A percentile compares a stretch with the other conserved stretches of the same genome.
Evolutionary conservation across 2,329 filamentous ascomycete species (phyloP).

Genomic region (Lojkania enalia): DNA sequence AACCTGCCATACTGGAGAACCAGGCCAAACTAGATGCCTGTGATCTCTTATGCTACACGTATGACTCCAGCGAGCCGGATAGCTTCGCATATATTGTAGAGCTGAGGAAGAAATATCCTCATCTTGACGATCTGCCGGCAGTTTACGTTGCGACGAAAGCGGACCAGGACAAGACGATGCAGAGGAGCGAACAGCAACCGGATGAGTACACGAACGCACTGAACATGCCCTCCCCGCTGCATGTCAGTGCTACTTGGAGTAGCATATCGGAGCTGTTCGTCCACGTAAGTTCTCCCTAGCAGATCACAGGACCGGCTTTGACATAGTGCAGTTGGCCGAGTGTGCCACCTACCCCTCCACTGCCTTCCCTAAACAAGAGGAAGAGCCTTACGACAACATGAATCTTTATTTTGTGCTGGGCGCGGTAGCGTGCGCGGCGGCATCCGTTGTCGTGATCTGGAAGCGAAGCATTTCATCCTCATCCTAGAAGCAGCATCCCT

Average conservation of each 20-base stretch:
- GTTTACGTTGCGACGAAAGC: constrained; percentile 95
- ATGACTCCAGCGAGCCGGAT: constrained; percentile 95
- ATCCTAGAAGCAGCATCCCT: constrained; percentile 6
- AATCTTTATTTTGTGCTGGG: constrained; percentile 84
- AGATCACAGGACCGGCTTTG: constrained; percentile 13
- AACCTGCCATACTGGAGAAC: constrained; percentile 92
- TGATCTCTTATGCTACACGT: constrained; percentile 92
- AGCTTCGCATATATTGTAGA: constrained; percentile 91
- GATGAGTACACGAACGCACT: constrained; percentile 85
- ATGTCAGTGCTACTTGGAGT: constrained; percentile 93
- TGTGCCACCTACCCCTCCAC: constrained; percentile 86
- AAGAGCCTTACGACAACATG: constrained; percentile 80
- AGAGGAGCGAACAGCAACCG: constrained; percentile 83
- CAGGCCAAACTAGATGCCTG: constrained; percentile 86
- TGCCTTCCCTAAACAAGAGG: constrained; percentile 86
- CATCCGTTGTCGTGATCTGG: constrained; percentile 64
- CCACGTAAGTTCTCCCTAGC: constrained; percentile 46
- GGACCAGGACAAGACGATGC: constrained; percentile 95
- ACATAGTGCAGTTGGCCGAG: constrained; percentile 68
- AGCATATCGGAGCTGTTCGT: constrained; percentile 95
- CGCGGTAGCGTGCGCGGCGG: constrained; percentile 64
- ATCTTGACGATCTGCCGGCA: constrained; percentile 85
- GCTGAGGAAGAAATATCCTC: constrained; percentile 75
- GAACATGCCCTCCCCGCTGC: constrained; percentile 87
- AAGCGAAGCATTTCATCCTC: constrained; percentile 45